Evolutionary conservation across 805 yeast genomes (phyloP).

Genomic region (Metschnikowia matae): DNA sequence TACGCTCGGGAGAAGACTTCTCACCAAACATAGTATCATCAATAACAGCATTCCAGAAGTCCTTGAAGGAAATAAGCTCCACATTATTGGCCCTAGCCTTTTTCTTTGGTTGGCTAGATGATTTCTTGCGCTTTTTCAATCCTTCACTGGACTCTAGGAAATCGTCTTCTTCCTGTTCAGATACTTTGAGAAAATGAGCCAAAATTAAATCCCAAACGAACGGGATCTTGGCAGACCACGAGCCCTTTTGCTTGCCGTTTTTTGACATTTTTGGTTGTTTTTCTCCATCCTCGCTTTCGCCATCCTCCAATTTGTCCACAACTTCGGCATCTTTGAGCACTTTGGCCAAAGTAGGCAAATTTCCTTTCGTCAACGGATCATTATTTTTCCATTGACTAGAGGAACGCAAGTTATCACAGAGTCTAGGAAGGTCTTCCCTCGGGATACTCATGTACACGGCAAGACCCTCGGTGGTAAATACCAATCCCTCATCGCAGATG

Average conservation of each 20-base stretch:
- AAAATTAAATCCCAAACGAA: constrained; percentile 69
- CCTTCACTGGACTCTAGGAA: constrained; percentile 17
- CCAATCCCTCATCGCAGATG: constrained; percentile 51
- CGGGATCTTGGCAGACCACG: constrained; percentile 73
- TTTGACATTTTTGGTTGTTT: constrained; percentile 13
- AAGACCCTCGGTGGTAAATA: constrained; percentile 73
- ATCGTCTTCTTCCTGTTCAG: constrained; percentile 13
- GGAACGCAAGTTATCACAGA: constrained; percentile 9
- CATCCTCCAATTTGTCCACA: constrained; percentile 34
- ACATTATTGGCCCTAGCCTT: constrained; percentile 23
- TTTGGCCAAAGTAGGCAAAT: constrained; percentile 55
- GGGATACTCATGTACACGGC: constrained; percentile 63
- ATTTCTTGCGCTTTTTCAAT: constrained; percentile 18
- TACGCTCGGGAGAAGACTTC: constrained; percentile 79
- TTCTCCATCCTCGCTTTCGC: constrained; percentile 22
- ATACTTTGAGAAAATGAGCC: constrained; percentile 31
- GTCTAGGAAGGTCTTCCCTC: constrained; percentile 18
- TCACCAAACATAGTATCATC: constrained; percentile 78
- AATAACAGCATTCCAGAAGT: constrained; percentile 75
- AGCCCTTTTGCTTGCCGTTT: constrained; percentile 50
- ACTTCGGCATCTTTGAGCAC: constrained; percentile 58
- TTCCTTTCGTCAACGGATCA: constrained; percentile 72
- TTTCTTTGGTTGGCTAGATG: constrained; percentile 19
- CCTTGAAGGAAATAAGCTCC: constrained; percentile 34
- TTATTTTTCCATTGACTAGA: constrained; percentile 56